phyloP scores from a whole-genome alignment of 805 yeast genomes.

The Candida sakaeoensis region DNA sequence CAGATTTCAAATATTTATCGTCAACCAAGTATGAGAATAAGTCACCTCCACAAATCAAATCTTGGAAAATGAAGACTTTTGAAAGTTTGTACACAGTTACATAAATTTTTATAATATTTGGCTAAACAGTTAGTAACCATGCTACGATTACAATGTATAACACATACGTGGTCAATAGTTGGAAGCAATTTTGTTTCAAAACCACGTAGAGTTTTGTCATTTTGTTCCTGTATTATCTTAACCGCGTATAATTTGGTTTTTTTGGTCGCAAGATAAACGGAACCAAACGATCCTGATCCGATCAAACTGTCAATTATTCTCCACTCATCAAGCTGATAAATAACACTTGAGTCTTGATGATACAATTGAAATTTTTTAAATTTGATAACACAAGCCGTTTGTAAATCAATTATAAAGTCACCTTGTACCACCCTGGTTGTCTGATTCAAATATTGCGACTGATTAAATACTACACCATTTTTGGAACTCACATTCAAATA shows the following conservation, averaged over 20 bases:
- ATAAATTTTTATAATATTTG: slow-evolving; percentile 46
- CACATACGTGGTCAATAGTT: slow-evolving; percentile 37
- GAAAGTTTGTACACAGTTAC: slow-evolving; percentile 25
- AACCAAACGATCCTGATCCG: slow-evolving; percentile 60
- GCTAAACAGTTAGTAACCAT: slow-evolving; percentile 20
- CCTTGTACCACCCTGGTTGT: slow-evolving; percentile 30
- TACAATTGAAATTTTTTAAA: background rate
- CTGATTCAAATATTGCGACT: slow-evolving; percentile 23
- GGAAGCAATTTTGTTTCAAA: slow-evolving; percentile 23
- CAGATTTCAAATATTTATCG: slow-evolving; percentile 34
- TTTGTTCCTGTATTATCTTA: slow-evolving; percentile 30
- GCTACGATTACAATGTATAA: background rate
- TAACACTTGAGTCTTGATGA: background rate
- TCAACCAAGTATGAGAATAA: slow-evolving; percentile 50
- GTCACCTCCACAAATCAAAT: slow-evolving; percentile 55
- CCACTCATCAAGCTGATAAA: slow-evolving; percentile 30
- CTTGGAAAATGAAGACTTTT: slow-evolving; percentile 45
- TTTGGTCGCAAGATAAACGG: slow-evolving; percentile 38
- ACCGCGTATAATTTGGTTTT: slow-evolving; percentile 44
- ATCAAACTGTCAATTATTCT: slow-evolving; percentile 35
- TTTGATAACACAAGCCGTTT: slow-evolving; percentile 11
- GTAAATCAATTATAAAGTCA: slow-evolving; percentile 38
- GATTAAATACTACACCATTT: slow-evolving; percentile 50
- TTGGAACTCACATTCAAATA: slow-evolving; percentile 49
- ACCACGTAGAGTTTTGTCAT: background rate